Evolutionary conservation across 345 rosid genomes (phyloP).

Genomic region (Cochlearia excelsa): DNA sequence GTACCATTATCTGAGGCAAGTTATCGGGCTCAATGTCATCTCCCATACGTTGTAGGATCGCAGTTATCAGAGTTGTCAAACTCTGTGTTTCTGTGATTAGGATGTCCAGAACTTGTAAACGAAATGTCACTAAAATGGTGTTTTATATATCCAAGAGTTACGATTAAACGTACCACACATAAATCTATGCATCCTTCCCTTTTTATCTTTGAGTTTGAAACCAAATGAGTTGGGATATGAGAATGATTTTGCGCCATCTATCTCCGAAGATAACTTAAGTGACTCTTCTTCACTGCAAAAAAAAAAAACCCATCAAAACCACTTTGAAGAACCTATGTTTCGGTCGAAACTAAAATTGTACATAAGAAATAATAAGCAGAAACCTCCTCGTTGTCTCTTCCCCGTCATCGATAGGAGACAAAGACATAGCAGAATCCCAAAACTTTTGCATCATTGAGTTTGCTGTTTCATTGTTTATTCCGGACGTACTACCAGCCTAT

Average conservation of each 20-base stretch:
- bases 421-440: constrained; percentile 96
- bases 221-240: constrained; percentile 55
- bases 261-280: constrained; percentile 70
- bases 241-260: constrained; percentile 57
- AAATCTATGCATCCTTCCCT: constrained; percentile 87
- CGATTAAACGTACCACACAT: constrained; percentile 58
- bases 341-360: constrained; percentile 8
- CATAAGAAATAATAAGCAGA: constrained; percentile 14
- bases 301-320: not conserved
- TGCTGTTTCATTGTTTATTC: constrained; percentile 68
- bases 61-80: constrained; percentile 70
- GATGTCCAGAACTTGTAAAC: no score
- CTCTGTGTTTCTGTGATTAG: constrained; percentile 60
- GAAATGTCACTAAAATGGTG: constrained; percentile 14
- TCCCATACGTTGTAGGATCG: constrained; percentile 85
- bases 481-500: constrained; percentile 74
- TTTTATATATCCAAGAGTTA: not conserved
- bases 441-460: constrained; percentile 91
- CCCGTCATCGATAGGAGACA: constrained; percentile 67
- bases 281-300: constrained; percentile 70
- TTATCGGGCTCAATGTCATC: constrained; percentile 72
- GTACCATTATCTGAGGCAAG: constrained; percentile 90
- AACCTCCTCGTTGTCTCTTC: constrained; percentile 75
- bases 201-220: constrained; percentile 83
- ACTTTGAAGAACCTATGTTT: constrained; percentile 3